These are phyloP conservation scores for Penicillium hesseltinei DNA, from an alignment of 2,329 filamentous ascomycete species.

Conservation along the genomic window DNA sequence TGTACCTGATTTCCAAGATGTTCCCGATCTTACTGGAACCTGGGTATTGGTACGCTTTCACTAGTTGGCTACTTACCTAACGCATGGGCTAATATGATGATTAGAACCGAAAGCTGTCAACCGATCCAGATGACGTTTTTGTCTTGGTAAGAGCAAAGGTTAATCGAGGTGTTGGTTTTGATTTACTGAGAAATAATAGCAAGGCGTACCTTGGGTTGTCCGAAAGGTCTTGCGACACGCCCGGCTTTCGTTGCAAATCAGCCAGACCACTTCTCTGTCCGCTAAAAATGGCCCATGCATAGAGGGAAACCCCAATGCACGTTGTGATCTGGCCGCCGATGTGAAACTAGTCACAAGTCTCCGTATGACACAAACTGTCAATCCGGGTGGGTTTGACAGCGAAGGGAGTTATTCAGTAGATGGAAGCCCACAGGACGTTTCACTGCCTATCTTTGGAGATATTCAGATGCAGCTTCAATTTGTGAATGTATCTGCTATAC, in stretches of 20 bases:
- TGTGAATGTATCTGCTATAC: background rate
- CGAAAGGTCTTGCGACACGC: constrained; percentile 15
- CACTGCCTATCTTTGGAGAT: constrained; percentile 20
- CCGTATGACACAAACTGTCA: constrained; percentile 15
- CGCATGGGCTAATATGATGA: background rate
- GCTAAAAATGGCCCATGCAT: background rate
- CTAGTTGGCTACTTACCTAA: background rate
- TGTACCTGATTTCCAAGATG: background rate
- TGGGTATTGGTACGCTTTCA: constrained; percentile 16
- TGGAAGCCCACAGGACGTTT: constrained; percentile 6
- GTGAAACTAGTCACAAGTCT: constrained; percentile 3
- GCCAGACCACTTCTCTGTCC: constrained; percentile 3
- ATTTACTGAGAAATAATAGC: constrained; percentile 10
- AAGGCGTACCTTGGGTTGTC: constrained; percentile 21
- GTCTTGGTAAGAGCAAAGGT: constrained; percentile 7
- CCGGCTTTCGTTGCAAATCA: constrained; percentile 15
- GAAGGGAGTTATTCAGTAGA: constrained; percentile 15
- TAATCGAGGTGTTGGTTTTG: background rate
- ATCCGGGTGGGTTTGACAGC: constrained; percentile 18
- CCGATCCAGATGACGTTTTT: constrained; percentile 20
- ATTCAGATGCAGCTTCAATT: constrained; percentile 13
- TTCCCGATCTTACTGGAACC: constrained; percentile 12
- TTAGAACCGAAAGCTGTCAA: constrained; percentile 20
- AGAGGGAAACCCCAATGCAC: background rate
- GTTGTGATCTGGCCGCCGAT: background rate